Conservation (phyloP, 176 grass and related monocot genomes). For the Microstegium vimineum region DNA sequence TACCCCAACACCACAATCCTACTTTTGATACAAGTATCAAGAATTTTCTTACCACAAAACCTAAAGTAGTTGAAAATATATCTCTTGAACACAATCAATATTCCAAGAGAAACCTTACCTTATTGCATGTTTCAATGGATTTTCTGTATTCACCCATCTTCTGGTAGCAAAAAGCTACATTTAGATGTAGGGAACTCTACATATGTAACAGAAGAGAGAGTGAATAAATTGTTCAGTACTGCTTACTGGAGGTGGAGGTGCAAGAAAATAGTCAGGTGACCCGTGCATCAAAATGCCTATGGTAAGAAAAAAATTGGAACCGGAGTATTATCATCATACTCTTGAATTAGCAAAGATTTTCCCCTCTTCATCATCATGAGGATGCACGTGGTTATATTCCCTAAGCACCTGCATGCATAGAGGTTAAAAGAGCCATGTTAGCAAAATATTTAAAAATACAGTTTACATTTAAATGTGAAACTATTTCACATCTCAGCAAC, state of each 20-base stretch:
- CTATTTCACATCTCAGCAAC: not conserved
- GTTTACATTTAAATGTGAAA: constrained; percentile 7
- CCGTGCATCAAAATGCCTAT: not conserved
- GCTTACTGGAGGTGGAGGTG: not conserved
- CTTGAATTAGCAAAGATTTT: constrained; percentile 98
- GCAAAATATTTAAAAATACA: not conserved
- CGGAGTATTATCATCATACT: constrained; percentile 40
- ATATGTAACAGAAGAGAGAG: constrained; percentile 25
- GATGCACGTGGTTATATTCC: constrained; percentile 98
- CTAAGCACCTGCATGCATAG: constrained; percentile 61
- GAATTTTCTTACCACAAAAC: not conserved
- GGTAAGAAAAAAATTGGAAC: not conserved
- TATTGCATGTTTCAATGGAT: constrained; percentile 92
- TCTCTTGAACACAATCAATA: not conserved
- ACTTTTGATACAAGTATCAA: not conserved
- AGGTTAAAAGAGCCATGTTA: constrained; percentile 13
- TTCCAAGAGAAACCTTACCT: constrained; percentile 38
- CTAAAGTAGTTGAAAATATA: not conserved
- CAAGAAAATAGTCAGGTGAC: not conserved
- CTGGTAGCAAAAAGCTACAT: constrained; percentile 94
- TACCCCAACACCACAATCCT: not conserved
- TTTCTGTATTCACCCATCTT: constrained; percentile 82
- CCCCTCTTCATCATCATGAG: constrained; percentile 88
- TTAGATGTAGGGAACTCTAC: constrained; percentile 86
- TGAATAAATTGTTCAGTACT: constrained; percentile 14